A percentile compares a stretch with the other conserved stretches of the same genome.
Evolutionary conservation across 2,329 filamentous ascomycete genomes (phyloP).

Genomic region (Trichophyton rubrum): DNA sequence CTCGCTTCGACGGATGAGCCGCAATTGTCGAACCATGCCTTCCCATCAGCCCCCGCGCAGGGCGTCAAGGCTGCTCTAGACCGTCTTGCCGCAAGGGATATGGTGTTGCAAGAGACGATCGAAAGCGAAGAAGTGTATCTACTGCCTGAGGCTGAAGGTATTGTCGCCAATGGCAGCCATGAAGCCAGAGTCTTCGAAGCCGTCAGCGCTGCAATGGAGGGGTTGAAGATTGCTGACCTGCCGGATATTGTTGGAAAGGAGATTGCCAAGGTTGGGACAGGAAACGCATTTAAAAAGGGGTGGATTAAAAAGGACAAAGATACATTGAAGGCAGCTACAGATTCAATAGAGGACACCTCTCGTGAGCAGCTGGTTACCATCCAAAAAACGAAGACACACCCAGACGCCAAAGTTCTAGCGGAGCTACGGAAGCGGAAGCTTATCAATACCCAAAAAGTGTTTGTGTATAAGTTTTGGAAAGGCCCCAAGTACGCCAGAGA

Average conservation of each 20-base stretch:
- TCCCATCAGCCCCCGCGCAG: slow-evolving; percentile 52
- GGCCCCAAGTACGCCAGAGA: slow-evolving; percentile 79
- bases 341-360: slow-evolving; percentile 70
- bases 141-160: slow-evolving; percentile 60
- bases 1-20: slow-evolving; percentile 49
- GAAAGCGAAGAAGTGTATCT: slow-evolving; percentile 66
- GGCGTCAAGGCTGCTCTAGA: slow-evolving; percentile 80
- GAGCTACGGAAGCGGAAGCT: slow-evolving; percentile 91
- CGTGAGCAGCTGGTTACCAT: slow-evolving; percentile 63
- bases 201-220: slow-evolving; percentile 58
- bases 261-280: slow-evolving; percentile 59
- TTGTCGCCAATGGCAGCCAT: slow-evolving; percentile 64
- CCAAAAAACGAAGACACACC: slow-evolving; percentile 53
- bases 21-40: slow-evolving; percentile 56
- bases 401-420: slow-evolving; percentile 60
- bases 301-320: slow-evolving; percentile 55
- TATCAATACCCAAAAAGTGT: slow-evolving; percentile 67
- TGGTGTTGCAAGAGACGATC: slow-evolving; percentile 74
- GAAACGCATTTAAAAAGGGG: slow-evolving; percentile 74
- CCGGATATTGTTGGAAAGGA: slow-evolving; percentile 37
- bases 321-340: slow-evolving; percentile 43
- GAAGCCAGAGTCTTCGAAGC: slow-evolving; percentile 73
- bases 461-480: slow-evolving; percentile 72
- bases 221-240: slow-evolving; percentile 65
- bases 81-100: slow-evolving; percentile 67